A percentile compares a stretch with the other conserved stretches of the same genome.
Evolutionary conservation across 1,284 basidiomycete species (phyloP).

Genomic region (Xerocomus amazonicus): DNA sequence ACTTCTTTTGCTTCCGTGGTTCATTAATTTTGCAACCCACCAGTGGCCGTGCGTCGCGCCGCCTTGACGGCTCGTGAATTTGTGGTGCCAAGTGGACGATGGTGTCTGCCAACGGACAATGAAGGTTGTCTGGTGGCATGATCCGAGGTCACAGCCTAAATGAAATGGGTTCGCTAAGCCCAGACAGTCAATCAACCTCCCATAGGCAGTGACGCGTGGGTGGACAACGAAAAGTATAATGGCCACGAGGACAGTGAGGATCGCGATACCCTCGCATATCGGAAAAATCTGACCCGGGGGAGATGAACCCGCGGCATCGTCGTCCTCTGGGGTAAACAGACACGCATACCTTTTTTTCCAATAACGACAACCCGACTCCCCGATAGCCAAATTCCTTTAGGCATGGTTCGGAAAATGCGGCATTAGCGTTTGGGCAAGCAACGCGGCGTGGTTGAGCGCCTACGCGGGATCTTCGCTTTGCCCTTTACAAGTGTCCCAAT

Average conservation of each 20-base stretch:
- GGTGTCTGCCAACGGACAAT: slow-evolving; percentile 8
- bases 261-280: slow-evolving; percentile 2
- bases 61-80: not conserved
- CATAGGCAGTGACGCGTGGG: not conserved
- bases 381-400: no score
- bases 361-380: no score
- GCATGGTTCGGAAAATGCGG: not conserved
- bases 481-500: not conserved
- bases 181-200: not conserved
- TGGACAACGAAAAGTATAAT: not conserved
- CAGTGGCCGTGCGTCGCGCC: not conserved
- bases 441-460: not conserved
- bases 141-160: not conserved
- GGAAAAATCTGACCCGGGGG: not conserved
- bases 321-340: not conserved
- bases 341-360: not conserved
- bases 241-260: not conserved
- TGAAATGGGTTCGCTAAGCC: not conserved
- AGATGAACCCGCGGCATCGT: not conserved
- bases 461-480: not conserved
- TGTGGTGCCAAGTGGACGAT: not conserved
- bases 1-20: slow-evolving; percentile 5
- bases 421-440: not conserved
- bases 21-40: slow-evolving; percentile 3
- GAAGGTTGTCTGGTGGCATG: not conserved